A percentile compares a stretch with the other conserved stretches of the same genome.
phyloP scores from a whole-genome alignment of 768 basidiomycete genomes.

The Suillus spraguei region DNA sequence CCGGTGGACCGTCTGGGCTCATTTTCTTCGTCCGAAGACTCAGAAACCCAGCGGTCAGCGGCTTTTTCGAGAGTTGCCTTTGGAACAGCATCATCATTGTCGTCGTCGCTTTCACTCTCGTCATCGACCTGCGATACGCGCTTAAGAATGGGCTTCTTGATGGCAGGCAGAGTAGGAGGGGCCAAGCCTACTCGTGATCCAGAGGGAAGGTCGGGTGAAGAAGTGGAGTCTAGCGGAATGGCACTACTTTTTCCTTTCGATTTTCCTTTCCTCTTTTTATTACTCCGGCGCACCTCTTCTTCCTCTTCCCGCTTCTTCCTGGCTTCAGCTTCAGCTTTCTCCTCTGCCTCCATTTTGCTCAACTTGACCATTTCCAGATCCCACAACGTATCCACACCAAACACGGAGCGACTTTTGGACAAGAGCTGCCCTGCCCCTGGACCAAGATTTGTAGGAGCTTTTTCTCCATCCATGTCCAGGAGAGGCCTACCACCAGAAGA shows the following conservation, averaged over 20 bases:
- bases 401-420: slow-evolving; percentile 72
- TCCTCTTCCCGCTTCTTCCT: slow-evolving; percentile 47
- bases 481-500: slow-evolving; percentile 65
- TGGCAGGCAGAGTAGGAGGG: slow-evolving; percentile 36
- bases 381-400: slow-evolving; percentile 94
- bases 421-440: slow-evolving; percentile 36
- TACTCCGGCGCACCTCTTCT: slow-evolving; percentile 41
- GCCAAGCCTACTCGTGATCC: slow-evolving; percentile 22
- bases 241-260: slow-evolving; percentile 51
- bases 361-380: slow-evolving; percentile 85
- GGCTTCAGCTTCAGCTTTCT: slow-evolving; percentile 59
- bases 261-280: slow-evolving; percentile 44
- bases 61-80: slow-evolving; percentile 26
- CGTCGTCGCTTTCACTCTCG: slow-evolving; percentile 53
- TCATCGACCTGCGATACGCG: slow-evolving; percentile 35
- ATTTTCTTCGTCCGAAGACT: slow-evolving; percentile 62
- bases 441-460: slow-evolving; percentile 31
- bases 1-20: slow-evolving; percentile 61
- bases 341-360: slow-evolving; percentile 71
- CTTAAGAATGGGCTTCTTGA: slow-evolving; percentile 36
- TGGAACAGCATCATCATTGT: slow-evolving; percentile 36
- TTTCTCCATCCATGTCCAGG: slow-evolving; percentile 57
- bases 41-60: slow-evolving; percentile 46
- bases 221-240: slow-evolving; percentile 31
- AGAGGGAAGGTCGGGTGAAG: slow-evolving; percentile 31